These are phyloP conservation scores for Nicotiana sylvestris DNA, from an alignment of 257 asterid species.

Conservation along the genomic window DNA sequence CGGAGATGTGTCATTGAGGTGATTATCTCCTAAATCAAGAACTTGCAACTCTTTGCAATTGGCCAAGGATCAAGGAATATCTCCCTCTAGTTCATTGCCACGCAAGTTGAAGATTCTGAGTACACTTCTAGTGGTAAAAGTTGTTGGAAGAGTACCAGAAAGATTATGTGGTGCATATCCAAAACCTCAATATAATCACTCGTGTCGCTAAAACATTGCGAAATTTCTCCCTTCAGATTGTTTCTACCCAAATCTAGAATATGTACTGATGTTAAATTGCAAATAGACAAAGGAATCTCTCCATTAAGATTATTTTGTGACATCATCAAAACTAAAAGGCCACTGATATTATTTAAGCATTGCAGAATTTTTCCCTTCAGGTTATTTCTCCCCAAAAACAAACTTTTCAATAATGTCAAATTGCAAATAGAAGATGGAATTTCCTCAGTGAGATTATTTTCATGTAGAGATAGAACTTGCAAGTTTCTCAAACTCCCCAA, in stretches of 20 bases:
- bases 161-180: not conserved
- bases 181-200: not conserved
- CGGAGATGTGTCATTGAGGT: not conserved
- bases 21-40: too few relatives aligned
- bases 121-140: too few relatives aligned
- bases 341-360: not conserved
- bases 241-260: not conserved
- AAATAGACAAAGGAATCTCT: slow-evolving; percentile 15
- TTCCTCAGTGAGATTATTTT: slow-evolving; percentile 16
- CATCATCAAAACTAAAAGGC: not conserved
- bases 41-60: too few relatives aligned
- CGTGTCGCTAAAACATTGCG: not conserved
- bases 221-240: not conserved
- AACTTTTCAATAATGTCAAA: not conserved
- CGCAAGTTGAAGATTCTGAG: too few relatives aligned
- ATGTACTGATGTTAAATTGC: not conserved
- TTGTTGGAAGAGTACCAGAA: slow-evolving; percentile 7
- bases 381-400: not conserved
- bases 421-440: slow-evolving; percentile 17
- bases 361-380: not conserved
- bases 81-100: too few relatives aligned
- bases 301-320: slow-evolving; percentile 12
- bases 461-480: not conserved
- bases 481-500: not conserved
- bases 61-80: too few relatives aligned